Conservation (phyloP, 768 basidiomycete species). For the Rhizopogon vesiculosus region DNA sequence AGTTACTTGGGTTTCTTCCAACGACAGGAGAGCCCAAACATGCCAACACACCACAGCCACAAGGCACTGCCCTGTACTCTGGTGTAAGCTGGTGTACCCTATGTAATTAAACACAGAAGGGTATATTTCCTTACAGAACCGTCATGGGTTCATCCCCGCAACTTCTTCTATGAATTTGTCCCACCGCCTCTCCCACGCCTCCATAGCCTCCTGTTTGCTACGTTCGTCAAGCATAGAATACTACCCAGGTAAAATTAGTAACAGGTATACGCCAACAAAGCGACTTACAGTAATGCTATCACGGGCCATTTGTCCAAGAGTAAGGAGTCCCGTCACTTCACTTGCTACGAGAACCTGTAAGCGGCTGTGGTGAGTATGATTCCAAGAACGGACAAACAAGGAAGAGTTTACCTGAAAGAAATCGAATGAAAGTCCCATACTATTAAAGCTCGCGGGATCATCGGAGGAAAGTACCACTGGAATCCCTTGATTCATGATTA, state of each 20-base stretch:
- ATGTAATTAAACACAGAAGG: too few relatives aligned
- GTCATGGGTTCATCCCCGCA: slow-evolving; percentile 15
- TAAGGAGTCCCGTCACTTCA: slow-evolving; percentile 57
- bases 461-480: slow-evolving; percentile 68
- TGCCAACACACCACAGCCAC: slow-evolving; percentile 1
- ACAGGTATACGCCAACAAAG: background rate
- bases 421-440: slow-evolving; percentile 71
- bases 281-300: slow-evolving; percentile 53
- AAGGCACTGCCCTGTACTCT: background rate
- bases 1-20: background rate
- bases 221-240: slow-evolving; percentile 43
- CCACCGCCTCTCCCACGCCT: slow-evolving; percentile 45
- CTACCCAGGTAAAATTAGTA: slow-evolving; percentile 21
- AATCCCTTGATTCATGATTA: slow-evolving; percentile 62
- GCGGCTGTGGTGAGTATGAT: background rate
- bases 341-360: slow-evolving; percentile 55
- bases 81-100: too few relatives aligned
- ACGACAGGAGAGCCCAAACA: background rate
- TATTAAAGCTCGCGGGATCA: slow-evolving; percentile 70
- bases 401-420: slow-evolving; percentile 54
- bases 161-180: slow-evolving; percentile 35
- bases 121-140: slow-evolving; percentile 5
- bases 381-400: background rate
- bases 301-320: slow-evolving; percentile 53
- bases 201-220: slow-evolving; percentile 40